Evolutionary conservation across 2,329 filamentous ascomycete genomes (phyloP), one percentile per base, ranked within the genome.

Genomic region (Verticillium albo-atrum): DNA sequence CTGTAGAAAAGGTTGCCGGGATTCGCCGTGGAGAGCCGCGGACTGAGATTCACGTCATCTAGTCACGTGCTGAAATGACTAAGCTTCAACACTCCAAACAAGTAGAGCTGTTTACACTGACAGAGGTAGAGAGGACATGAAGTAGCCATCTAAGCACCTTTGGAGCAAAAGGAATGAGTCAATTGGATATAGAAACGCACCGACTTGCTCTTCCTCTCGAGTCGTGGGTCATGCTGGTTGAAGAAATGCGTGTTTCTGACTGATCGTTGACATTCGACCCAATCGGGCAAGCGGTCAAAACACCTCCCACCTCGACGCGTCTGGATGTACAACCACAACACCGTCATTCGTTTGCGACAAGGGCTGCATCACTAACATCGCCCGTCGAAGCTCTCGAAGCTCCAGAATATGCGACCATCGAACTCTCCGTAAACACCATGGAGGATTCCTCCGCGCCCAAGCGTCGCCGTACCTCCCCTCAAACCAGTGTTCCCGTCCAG

Each of bases 391-490:
- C 42, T 50, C 42, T 50, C 42, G 42, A 50, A 50, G 4, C n/a
- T 20, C 20, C 20, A 12, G n/a, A 50, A 25, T 20, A 50, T 50
- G 42, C 42, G 42, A 50, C 42, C 25, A 12, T 25, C 42, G 25
- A 3, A 23, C 42, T 20, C 23, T 23, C 42, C 14, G 20, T 50
- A 25, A 50, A 50, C 20, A 50, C 10, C 20, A 50, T 50, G 42
- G 42, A 50, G 42, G 42, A 50, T 10, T 53, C 51, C 58, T 84
- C 86, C 27, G 82, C 86, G 54, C 77, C 84, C 5, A 90, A 90
- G 72, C 79, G 86, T 68, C 82, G 86, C 68, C 87, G 86, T 69
- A 86, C 79, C 25, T 88, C 85, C 61, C 82, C 85, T 20, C 79
- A 77, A 25, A 78, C 76, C 26, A 68, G 78, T 64, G 63, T 68